Evolutionary conservation across 73 alveolate genomes (phyloP).

Genomic region (Symbiodinium natans): DNA sequence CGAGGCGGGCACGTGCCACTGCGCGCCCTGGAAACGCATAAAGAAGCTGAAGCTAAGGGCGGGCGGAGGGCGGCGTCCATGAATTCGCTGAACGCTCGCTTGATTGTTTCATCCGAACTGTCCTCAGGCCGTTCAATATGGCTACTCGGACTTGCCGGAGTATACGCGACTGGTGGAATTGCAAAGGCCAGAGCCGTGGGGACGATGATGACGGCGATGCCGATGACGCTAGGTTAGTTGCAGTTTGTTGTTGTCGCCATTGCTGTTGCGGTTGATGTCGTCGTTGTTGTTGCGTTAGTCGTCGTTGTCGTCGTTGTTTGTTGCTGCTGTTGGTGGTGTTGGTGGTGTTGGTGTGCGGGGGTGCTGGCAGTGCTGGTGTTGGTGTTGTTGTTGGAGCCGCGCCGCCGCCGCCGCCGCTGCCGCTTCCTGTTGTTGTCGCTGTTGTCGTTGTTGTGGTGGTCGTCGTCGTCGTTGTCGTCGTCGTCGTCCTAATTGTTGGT

Average conservation of each 20-base stretch:
- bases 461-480: neutral
- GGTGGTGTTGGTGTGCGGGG: neutral
- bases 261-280: too few relatives aligned
- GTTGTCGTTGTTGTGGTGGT: neutral
- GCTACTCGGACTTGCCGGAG: constrained; percentile 73
- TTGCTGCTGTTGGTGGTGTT: neutral
- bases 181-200: neutral
- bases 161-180: constrained; percentile 69
- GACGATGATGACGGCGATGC: neutral
- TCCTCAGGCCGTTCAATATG: constrained; percentile 80
- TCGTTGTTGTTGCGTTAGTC: neutral
- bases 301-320: neutral
- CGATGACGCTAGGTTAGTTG: too few relatives aligned
- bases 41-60: neutral
- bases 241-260: neutral
- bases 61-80: neutral
- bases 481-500: neutral
- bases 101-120: too few relatives aligned
- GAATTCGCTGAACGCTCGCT: too few relatives aligned
- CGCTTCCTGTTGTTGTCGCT: neutral
- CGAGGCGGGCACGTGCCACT: neutral
- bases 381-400: neutral
- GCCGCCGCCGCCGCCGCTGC: too few relatives aligned
- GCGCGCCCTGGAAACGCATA: neutral
- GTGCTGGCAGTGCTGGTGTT: neutral